phyloP scores from a whole-genome alignment of 2,329 filamentous ascomycete species.

The Apiospora rasikravindrae region DNA sequence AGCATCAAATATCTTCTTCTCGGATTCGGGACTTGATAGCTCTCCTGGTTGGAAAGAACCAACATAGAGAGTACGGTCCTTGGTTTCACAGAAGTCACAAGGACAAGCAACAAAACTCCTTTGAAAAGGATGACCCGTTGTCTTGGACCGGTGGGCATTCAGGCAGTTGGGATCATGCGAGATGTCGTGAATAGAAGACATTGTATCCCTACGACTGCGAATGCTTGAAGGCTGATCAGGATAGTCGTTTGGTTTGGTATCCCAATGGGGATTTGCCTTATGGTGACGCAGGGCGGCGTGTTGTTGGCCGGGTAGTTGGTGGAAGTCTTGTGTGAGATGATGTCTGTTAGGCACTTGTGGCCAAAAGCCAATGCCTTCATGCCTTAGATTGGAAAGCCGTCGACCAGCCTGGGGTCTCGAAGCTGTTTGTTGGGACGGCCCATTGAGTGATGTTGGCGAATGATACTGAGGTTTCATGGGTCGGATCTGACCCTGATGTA shows the following conservation, averaged over 20 bases:
- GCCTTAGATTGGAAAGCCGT: neutral
- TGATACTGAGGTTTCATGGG: neutral
- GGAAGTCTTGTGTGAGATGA: neutral
- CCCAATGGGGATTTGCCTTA: neutral
- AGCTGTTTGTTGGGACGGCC: neutral
- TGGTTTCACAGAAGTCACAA: slow-evolving; percentile 1
- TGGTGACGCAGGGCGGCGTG: neutral
- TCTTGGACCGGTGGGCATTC: neutral
- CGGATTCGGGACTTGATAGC: neutral
- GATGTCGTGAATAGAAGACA: neutral
- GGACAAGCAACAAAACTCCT: neutral
- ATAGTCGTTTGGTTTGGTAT: neutral
- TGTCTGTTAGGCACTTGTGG: neutral
- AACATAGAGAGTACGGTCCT: slow-evolving; percentile 20
- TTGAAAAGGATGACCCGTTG: too few relatives aligned
- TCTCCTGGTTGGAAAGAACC: neutral
- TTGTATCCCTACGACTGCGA: neutral
- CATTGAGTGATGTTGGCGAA: neutral
- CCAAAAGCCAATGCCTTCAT: neutral
- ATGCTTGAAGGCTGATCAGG: neutral
- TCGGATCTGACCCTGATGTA: neutral
- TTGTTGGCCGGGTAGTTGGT: neutral
- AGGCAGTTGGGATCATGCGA: neutral
- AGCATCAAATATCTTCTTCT: neutral
- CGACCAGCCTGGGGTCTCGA: neutral